Conservation (phyloP, 2,329 filamentous ascomycete genomes). For the Calonectria multiphialidica region DNA sequence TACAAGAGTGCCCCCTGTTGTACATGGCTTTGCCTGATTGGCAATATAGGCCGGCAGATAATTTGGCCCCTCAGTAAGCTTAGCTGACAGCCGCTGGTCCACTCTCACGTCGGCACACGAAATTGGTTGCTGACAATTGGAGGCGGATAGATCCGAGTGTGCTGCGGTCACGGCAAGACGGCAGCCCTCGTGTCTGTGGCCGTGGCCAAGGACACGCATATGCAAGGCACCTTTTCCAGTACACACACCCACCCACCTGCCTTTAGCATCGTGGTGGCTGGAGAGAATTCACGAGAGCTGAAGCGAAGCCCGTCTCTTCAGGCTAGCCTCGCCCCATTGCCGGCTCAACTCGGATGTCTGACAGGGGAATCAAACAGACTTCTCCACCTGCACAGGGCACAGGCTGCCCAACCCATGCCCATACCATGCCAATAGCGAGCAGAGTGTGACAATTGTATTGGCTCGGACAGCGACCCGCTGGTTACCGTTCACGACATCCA, state of each 20-base stretch:
- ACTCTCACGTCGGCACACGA: neutral
- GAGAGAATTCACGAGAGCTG: neutral
- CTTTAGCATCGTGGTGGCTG: neutral
- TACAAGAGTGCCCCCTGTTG: neutral
- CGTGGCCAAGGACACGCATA: neutral
- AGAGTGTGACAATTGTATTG: neutral
- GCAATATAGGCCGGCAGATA: neutral
- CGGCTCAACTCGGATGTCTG: neutral
- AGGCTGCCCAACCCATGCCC: neutral
- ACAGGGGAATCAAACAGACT: neutral
- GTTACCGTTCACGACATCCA: neutral
- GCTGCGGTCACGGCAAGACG: neutral
- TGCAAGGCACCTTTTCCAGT: neutral
- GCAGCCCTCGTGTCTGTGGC: neutral
- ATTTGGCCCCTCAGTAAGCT: neutral
- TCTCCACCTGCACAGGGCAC: neutral
- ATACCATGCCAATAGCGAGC: neutral
- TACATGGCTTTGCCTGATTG: neutral
- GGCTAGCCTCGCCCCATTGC: neutral
- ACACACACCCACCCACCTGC: neutral
- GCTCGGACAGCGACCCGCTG: neutral
- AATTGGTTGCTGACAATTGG: neutral
- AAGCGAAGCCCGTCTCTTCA: neutral
- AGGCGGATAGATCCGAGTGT: slow-evolving; percentile 3
- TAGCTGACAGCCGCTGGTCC: neutral